Evolutionary conservation across 345 rosid species (phyloP).

Genomic region (Lumnitzera racemosa): DNA sequence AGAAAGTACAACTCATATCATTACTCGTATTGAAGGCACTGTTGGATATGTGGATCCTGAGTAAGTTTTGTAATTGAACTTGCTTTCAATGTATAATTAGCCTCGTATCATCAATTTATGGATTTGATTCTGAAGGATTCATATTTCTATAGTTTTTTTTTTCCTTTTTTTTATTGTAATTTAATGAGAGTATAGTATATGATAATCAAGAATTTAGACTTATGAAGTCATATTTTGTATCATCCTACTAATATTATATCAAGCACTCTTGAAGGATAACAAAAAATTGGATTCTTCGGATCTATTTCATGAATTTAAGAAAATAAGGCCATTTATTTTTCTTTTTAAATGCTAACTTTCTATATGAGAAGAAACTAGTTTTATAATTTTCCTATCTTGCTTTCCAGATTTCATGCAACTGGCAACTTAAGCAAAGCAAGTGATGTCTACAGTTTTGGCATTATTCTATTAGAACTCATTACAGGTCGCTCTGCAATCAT

Average conservation of each 20-base stretch:
- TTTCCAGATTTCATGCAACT: not conserved
- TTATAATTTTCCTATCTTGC: not conserved
- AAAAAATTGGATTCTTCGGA: too few species aligned
- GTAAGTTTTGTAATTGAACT: not conserved
- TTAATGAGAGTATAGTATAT: too few species aligned
- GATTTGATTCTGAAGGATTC: not conserved
- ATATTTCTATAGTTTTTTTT: not conserved
- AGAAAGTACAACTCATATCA: slow-evolving; percentile 17
- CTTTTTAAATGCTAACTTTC: not conserved
- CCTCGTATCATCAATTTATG: not conserved
- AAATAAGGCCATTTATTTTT: not conserved
- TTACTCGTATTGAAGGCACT: slow-evolving; percentile 27
- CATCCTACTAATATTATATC: too few species aligned
- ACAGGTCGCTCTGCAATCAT: too few species aligned
- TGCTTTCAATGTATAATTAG: not conserved
- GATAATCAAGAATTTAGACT: too few species aligned
- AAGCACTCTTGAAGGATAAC: too few species aligned
- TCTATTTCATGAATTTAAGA: too few species aligned
- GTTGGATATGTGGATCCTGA: slow-evolving; percentile 8
- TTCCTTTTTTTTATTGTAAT: too few species aligned
- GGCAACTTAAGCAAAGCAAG: not conserved
- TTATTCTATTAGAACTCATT: not conserved
- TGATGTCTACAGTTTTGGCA: slow-evolving; percentile 1
- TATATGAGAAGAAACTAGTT: not conserved
- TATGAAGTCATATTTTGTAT: too few species aligned